Percentiles rank a stretch among this genome's conserved stretches.
Evolutionary conservation across 208 protist species (phyloP).

Genomic region (Naegleria gruberi): DNA sequence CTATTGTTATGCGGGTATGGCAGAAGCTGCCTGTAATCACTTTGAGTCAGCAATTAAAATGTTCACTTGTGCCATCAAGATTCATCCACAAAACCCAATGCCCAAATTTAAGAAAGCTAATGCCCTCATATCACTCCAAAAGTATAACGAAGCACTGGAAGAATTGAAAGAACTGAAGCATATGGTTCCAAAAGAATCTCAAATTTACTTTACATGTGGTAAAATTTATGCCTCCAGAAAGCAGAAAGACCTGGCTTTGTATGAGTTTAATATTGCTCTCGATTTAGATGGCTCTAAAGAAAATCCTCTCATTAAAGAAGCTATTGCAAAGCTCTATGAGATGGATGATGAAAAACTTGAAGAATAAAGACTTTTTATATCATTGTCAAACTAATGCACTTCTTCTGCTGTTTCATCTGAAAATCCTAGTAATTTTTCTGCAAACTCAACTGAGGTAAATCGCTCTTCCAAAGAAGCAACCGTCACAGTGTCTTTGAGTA

Average conservation of each 20-base stretch:
- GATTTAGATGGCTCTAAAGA: constrained; percentile 45
- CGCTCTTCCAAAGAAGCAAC: not conserved
- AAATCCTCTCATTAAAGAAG: not conserved
- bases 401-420: constrained; percentile 6
- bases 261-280: constrained; percentile 58
- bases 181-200: constrained; percentile 68
- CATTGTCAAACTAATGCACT: not conserved
- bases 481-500: constrained; percentile 66
- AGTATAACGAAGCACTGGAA: constrained; percentile 53
- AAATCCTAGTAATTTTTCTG: constrained; percentile 29
- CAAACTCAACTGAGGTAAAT: constrained; percentile 21
- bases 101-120: constrained; percentile 76
- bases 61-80: constrained; percentile 56
- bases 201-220: constrained; percentile 71
- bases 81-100: constrained; percentile 66
- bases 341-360: not conserved
- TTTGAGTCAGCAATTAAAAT: constrained; percentile 58
- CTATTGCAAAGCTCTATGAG: not conserved
- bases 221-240: constrained; percentile 57
- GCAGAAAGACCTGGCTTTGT: constrained; percentile 46
- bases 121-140: constrained; percentile 63
- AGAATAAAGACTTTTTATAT: not conserved
- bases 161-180: constrained; percentile 62
- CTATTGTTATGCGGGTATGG: constrained; percentile 56
- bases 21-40: constrained; percentile 41